Evolutionary conservation across 1,284 basidiomycete species (phyloP).

Genomic region (Inonotus obliquus): DNA sequence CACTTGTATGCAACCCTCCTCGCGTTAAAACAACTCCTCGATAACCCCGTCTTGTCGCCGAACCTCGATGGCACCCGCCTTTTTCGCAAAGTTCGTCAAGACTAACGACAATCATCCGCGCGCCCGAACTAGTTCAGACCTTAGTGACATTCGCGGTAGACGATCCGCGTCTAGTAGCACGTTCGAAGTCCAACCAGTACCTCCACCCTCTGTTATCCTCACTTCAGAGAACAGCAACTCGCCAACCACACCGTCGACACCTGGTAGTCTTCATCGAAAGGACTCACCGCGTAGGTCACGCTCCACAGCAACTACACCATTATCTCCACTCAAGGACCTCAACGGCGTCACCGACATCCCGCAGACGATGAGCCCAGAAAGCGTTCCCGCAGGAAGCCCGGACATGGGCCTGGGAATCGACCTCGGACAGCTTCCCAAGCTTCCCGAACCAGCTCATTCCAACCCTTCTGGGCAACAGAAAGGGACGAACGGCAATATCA

Average conservation of each 20-base stretch:
- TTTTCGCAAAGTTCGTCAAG: constrained; percentile 35
- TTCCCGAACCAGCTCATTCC: constrained; percentile 2
- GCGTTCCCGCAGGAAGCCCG: not conserved
- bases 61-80: constrained; percentile 24
- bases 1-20: not conserved
- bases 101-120: constrained; percentile 16
- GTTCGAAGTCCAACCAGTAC: not conserved
- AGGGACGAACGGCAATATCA: not conserved
- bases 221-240: constrained; percentile 19
- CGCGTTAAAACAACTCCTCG: not conserved
- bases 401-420: constrained; percentile 12
- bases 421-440: constrained; percentile 9
- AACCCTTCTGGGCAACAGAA: not conserved
- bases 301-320: constrained; percentile 9
- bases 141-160: constrained; percentile 20
- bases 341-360: constrained; percentile 2
- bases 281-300: constrained; percentile 16
- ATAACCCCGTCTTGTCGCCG: not conserved
- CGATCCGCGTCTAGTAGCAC: constrained; percentile 7
- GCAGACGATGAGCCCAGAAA: constrained; percentile 10
- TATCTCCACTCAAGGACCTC: constrained; percentile 3
- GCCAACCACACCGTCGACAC: constrained; percentile 11
- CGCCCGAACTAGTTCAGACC: constrained; percentile 16
- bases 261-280: constrained; percentile 20
- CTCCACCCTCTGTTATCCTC: constrained; percentile 18